phyloP scores from a whole-genome alignment of 2,329 filamentous ascomycete genomes.

The Teratosphaeria destructans region DNA sequence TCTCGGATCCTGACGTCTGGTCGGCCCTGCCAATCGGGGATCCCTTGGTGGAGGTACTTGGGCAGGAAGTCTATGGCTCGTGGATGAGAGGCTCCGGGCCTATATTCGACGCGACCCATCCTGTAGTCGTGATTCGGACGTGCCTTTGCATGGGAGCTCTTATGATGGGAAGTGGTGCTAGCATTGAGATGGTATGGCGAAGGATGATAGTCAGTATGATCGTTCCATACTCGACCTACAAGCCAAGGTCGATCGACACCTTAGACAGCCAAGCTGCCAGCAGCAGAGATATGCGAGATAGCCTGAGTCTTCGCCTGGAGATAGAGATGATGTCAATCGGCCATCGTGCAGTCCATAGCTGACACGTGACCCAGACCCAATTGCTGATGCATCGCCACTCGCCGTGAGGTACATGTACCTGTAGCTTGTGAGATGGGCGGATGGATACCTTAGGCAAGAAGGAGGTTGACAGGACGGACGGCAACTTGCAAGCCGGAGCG shows the following conservation, averaged over 20 bases:
- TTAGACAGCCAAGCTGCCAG: background rate
- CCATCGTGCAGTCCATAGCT: background rate
- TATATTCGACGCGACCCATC: constrained; percentile 1
- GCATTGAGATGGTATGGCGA: background rate
- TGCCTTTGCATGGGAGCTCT: background rate
- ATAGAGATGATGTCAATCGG: background rate
- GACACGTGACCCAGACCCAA: too few relatives aligned
- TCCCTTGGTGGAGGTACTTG: constrained; percentile 3
- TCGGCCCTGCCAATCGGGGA: constrained; percentile 1
- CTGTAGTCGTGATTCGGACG: too few relatives aligned
- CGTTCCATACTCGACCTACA: background rate
- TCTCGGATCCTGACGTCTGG: constrained; percentile 8
- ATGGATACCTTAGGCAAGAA: too few relatives aligned
- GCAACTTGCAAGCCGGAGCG: background rate
- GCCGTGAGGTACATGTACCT: too few relatives aligned
- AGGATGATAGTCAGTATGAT: background rate
- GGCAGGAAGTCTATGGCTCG: constrained; percentile 3
- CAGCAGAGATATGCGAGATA: background rate
- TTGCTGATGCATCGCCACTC: too few relatives aligned
- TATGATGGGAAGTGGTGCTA: background rate
- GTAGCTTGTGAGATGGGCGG: too few relatives aligned
- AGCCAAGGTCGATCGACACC: background rate
- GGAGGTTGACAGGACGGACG: too few relatives aligned
- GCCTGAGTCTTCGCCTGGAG: background rate
- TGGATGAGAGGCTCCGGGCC: background rate